Conservation (phyloP, 345 rosid genomes). For the Gossypium turneri region DNA sequence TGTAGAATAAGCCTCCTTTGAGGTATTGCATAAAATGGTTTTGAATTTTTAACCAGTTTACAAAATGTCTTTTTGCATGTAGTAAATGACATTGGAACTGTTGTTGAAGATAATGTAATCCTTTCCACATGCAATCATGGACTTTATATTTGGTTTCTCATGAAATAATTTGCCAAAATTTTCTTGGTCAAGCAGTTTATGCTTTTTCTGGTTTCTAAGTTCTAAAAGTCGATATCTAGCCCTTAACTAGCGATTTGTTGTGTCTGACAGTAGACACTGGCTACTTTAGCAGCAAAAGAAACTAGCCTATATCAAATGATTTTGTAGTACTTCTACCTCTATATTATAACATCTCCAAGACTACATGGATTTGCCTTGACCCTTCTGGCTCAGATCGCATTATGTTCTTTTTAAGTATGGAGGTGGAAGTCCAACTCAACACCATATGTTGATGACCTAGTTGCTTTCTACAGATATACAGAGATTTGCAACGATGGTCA, state of each 20-base stretch:
- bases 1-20: not conserved
- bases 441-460: not conserved
- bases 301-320: not conserved
- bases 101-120: not conserved
- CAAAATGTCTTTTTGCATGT: not conserved
- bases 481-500: slow-evolving; percentile 61
- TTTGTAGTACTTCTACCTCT: not conserved
- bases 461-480: slow-evolving; percentile 48
- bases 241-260: not conserved
- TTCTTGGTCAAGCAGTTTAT: not conserved
- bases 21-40: not conserved
- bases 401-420: not conserved
- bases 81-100: slow-evolving; percentile 6
- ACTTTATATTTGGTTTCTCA: not conserved
- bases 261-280: not conserved
- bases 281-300: not conserved
- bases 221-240: not conserved
- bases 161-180: not conserved
- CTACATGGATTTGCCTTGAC: not conserved
- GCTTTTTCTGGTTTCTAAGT: not conserved
- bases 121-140: not conserved
- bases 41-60: not conserved
- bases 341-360: not conserved
- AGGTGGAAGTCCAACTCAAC: not conserved
- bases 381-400: not conserved